These are phyloP conservation scores for Penicillium riverlandense DNA, from an alignment of 495 filamentous ascomycete genomes.

Conservation along the genomic window DNA sequence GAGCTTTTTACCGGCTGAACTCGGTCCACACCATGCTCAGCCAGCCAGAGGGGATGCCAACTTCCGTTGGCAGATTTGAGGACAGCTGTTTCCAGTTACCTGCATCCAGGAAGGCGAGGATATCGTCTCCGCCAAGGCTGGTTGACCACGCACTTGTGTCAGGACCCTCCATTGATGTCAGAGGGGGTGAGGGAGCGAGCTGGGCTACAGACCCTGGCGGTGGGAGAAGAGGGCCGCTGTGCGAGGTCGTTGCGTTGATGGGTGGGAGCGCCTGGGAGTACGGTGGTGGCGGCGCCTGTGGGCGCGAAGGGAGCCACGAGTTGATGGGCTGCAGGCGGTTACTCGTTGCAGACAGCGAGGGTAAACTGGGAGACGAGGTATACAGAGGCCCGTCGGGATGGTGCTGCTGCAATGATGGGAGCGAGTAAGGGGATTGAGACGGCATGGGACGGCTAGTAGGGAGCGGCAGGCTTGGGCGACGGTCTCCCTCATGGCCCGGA, in stretches of 20 bases:
- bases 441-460: slow-evolving; percentile 29
- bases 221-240: slow-evolving; percentile 26
- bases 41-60: slow-evolving; percentile 34
- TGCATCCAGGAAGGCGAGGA: slow-evolving; percentile 41
- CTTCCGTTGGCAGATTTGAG: slow-evolving; percentile 22
- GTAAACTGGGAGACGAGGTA: slow-evolving; percentile 31
- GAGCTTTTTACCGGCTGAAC: slow-evolving; percentile 15
- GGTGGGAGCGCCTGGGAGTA: slow-evolving; percentile 36
- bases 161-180: slow-evolving; percentile 25
- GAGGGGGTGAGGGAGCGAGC: slow-evolving; percentile 30
- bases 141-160: slow-evolving; percentile 24
- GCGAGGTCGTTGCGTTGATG: slow-evolving; percentile 26
- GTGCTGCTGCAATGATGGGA: slow-evolving; percentile 36
- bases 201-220: slow-evolving; percentile 26
- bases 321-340: slow-evolving; percentile 38
- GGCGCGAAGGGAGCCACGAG: slow-evolving; percentile 30
- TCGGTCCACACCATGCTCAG: slow-evolving; percentile 35
- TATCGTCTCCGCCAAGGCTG: slow-evolving; percentile 40
- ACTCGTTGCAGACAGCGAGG: slow-evolving; percentile 24
- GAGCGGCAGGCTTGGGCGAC: slow-evolving; percentile 38
- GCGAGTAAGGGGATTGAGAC: slow-evolving; percentile 33
- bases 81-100: slow-evolving; percentile 33
- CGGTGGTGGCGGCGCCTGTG: slow-evolving; percentile 28
- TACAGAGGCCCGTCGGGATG: slow-evolving; percentile 33
- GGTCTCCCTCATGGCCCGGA: slow-evolving; percentile 31